Evolutionary conservation across 2,329 filamentous ascomycete genomes (phyloP).

Genomic region (Cercospora brassicicola): DNA sequence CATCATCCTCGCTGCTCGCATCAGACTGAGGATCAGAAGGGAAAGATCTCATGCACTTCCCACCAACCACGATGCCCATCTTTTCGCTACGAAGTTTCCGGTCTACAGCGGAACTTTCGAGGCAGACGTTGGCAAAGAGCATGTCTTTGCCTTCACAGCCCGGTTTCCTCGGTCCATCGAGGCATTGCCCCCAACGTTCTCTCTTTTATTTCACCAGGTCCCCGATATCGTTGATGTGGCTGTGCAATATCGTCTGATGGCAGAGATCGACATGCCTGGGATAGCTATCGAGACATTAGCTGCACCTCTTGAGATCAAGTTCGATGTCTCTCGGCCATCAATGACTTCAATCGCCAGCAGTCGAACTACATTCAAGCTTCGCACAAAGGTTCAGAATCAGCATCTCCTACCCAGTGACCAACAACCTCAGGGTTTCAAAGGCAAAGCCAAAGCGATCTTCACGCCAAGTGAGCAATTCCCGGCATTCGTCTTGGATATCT

Average conservation of each 20-base stretch:
- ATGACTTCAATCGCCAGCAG: slow-evolving; percentile 9
- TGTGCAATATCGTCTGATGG: slow-evolving; percentile 19
- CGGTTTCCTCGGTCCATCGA: slow-evolving; percentile 16
- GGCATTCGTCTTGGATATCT: slow-evolving; percentile 23
- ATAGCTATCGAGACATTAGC: slow-evolving; percentile 23
- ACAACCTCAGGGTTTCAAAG: slow-evolving; percentile 26
- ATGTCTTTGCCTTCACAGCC: slow-evolving; percentile 17
- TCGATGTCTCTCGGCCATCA: slow-evolving; percentile 14
- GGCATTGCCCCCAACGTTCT: slow-evolving; percentile 20
- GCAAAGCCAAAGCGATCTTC: slow-evolving; percentile 29
- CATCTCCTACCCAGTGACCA: slow-evolving; percentile 26
- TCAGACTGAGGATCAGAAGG: slow-evolving; percentile 19
- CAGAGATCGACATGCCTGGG: slow-evolving; percentile 21
- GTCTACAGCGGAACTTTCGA: slow-evolving; percentile 25
- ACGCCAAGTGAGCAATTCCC: slow-evolving; percentile 25
- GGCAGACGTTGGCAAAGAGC: slow-evolving; percentile 17
- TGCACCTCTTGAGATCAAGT: slow-evolving; percentile 13
- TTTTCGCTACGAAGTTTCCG: slow-evolving; percentile 15
- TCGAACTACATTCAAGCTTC: slow-evolving; percentile 12
- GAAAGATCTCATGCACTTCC: slow-evolving; percentile 20
- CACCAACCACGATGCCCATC: slow-evolving; percentile 17
- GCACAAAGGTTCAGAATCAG: slow-evolving; percentile 24
- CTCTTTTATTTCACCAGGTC: slow-evolving; percentile 18
- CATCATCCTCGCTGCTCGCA: slow-evolving; percentile 15
- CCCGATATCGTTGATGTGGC: slow-evolving; percentile 23